Evolutionary conservation across 345 rosid genomes (phyloP), one percentile per base, ranked within the genome.

Genomic region (Dimocarpus longan): DNA sequence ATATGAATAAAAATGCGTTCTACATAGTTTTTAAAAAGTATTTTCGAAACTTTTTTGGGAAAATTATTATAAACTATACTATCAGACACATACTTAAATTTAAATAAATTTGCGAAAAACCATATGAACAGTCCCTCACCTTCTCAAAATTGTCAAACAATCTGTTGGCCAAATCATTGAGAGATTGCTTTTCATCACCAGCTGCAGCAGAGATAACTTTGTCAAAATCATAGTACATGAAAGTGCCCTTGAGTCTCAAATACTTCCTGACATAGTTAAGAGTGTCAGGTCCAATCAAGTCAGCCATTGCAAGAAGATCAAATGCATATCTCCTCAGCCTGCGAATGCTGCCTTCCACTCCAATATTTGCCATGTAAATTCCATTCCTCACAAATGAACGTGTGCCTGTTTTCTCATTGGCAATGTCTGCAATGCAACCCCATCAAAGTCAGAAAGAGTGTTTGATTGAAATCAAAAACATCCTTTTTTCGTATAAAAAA

Each of bases 221-320:
- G 86, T 95, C 97, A 75, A 92, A 89, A 84, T 95, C 96, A 8
- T 85, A 91, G 86, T 90, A 88, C 92, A 95, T 86, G 82, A 86
- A 70, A 4, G 96, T 92, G 64, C 91, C 88, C 76, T 95, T 95
- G 78, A 93, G 88, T 79, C 94, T 89, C 82, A 93, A 80, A 76
- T 93, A 95, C 81, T 87, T 92, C 83, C 86, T 88, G 9, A 93
- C 94, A 82, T 93, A 93, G 79, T 90, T 92, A 80, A 88, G 82
- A 3, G 91, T 92, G 46, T 90, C 96, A 10, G 91, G 91, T 85
- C 91, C 93, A 65, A 93, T 87, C 91, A 95, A 82, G 85, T 91
- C 98, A 66, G 82, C 98, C 96, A 92, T 82, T 11, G 99, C 99
- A 37, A 91, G 72, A 13, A 91, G 90, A 89, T 93, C 97, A 76